Evolutionary conservation across 1,139 yeast genomes (phyloP).

Genomic region (Blastobotrys ciferrii): DNA sequence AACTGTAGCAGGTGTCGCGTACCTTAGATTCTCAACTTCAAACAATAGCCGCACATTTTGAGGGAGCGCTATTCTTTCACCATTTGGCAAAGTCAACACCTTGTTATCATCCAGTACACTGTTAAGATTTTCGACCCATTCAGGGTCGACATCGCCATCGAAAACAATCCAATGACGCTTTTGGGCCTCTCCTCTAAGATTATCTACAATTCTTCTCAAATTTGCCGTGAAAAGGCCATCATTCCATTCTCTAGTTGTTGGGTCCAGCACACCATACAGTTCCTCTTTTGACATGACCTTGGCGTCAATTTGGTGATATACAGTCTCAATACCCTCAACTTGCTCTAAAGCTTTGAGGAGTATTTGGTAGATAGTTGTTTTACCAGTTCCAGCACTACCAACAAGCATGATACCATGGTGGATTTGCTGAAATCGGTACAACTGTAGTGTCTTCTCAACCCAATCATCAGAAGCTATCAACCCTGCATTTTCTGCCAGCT

Average conservation of each 20-base stretch:
- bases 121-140: conserved; percentile 89
- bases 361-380: conserved; percentile 54
- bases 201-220: conserved; percentile 58
- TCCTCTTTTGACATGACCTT: conserved; percentile 67
- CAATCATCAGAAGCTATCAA: conserved; percentile 42
- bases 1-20: conserved; percentile 87
- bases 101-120: conserved; percentile 89
- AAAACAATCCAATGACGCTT: conserved; percentile 76
- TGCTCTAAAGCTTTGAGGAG: conserved; percentile 47
- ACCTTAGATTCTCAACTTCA: conserved; percentile 65
- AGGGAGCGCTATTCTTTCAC: conserved; percentile 76
- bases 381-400: conserved; percentile 78
- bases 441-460: conserved; percentile 58
- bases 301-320: conserved; percentile 60
- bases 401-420: conserved; percentile 82
- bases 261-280: conserved; percentile 70
- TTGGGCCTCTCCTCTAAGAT: conserved; percentile 55
- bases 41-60: conserved; percentile 63
- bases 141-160: conserved; percentile 94
- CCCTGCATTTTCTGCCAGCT: conserved; percentile 32
- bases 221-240: conserved; percentile 82
- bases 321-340: conserved; percentile 41
- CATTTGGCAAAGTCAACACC: conserved; percentile 79
- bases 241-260: conserved; percentile 84
- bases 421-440: conserved; percentile 58